Evolutionary conservation across 2,329 filamentous ascomycete genomes (phyloP).

Genomic region (Fusarium annulatum): DNA sequence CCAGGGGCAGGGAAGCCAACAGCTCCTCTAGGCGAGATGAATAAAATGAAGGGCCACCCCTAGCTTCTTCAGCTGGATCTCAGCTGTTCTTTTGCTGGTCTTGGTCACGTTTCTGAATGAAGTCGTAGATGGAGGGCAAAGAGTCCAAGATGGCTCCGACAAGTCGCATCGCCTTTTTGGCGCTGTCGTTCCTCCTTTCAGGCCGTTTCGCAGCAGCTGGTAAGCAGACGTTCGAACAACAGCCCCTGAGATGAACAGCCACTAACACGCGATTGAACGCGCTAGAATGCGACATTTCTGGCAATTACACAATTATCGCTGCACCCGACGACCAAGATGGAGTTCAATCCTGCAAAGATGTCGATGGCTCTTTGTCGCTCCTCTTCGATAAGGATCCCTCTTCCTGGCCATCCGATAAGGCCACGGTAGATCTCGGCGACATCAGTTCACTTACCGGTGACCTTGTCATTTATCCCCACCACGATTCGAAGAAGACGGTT

Average conservation of each 20-base stretch:
- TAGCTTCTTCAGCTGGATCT: slow-evolving; percentile 8
- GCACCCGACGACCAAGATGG: slow-evolving; percentile 31
- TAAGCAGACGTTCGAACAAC: slow-evolving; percentile 6
- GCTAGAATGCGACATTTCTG: slow-evolving; percentile 42
- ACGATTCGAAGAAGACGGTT: slow-evolving; percentile 39
- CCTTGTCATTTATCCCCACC: slow-evolving; percentile 43
- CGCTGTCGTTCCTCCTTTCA: slow-evolving; percentile 41
- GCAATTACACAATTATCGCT: slow-evolving; percentile 45
- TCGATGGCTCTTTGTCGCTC: slow-evolving; percentile 45
- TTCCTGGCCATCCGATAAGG: slow-evolving; percentile 39
- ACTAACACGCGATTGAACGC: slow-evolving; percentile 8
- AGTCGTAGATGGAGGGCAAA: slow-evolving; percentile 35
- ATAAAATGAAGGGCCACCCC: slow-evolving; percentile 36
- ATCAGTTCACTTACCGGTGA: slow-evolving; percentile 37
- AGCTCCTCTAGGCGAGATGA: slow-evolving; percentile 36
- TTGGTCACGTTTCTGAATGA: slow-evolving; percentile 16
- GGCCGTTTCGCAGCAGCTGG: slow-evolving; percentile 38
- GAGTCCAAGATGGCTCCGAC: slow-evolving; percentile 39
- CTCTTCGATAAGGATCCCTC: slow-evolving; percentile 41
- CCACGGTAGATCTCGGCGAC: slow-evolving; percentile 41
- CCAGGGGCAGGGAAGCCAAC: slow-evolving; percentile 10
- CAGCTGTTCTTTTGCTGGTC: slow-evolving; percentile 4
- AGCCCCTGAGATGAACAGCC: background rate
- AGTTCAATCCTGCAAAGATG: slow-evolving; percentile 40
- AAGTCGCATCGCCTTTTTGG: slow-evolving; percentile 41